Evolutionary conservation across 352 stramenopile genomes (phyloP).

Genomic region (Globisporangium spiculum): DNA sequence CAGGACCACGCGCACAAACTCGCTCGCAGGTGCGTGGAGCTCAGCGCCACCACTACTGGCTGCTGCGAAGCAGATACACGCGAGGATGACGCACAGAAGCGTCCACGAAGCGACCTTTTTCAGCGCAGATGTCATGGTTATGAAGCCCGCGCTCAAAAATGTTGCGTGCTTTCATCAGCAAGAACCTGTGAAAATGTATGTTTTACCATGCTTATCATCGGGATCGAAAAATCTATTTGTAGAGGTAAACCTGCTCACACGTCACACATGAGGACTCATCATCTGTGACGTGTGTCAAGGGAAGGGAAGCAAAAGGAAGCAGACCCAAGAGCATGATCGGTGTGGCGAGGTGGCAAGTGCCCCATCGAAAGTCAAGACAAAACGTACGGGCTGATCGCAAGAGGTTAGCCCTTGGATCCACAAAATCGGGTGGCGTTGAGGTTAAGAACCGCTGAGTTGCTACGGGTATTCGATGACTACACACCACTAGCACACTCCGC

Average conservation of each 20-base stretch:
- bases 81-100: not conserved
- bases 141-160: not conserved
- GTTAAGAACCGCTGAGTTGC: no score
- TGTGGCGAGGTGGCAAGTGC: no score
- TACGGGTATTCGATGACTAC: no score
- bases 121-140: not conserved
- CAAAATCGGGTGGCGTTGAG: no score
- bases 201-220: not conserved
- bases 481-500: no score
- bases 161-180: not conserved
- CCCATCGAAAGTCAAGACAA: no score
- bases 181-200: not conserved
- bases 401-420: no score
- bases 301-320: no score
- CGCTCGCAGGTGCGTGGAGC: not conserved
- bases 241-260: not conserved
- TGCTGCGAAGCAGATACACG: not conserved
- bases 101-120: not conserved
- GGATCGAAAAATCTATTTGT: not conserved
- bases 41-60: not conserved
- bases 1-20: slow-evolving; percentile 48
- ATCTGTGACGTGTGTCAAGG: not conserved
- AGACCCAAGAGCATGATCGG: no score
- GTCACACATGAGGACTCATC: not conserved
- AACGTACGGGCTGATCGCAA: no score